Conservation (phyloP, 768 basidiomycete species). For the Leccinum imitatum region DNA sequence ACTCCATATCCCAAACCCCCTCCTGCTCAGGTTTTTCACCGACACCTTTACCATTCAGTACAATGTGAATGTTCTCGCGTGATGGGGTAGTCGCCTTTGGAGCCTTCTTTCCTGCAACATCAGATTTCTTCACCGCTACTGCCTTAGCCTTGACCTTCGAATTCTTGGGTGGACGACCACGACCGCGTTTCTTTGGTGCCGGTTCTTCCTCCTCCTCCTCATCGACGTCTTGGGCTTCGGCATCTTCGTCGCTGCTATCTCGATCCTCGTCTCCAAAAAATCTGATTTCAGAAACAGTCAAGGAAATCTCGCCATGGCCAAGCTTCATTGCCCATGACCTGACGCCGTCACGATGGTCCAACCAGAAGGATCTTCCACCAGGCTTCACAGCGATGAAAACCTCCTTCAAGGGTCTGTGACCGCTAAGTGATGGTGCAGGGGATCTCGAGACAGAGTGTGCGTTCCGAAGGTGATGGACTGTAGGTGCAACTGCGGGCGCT, state of each 20-base stretch:
- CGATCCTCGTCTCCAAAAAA: constrained; percentile 60
- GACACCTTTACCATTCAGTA: constrained; percentile 57
- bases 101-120: constrained; percentile 41
- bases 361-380: constrained; percentile 50
- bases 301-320: constrained; percentile 51
- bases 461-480: constrained; percentile 19
- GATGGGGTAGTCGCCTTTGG: constrained; percentile 40
- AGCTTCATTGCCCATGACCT: constrained; percentile 71
- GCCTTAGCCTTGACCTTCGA: constrained; percentile 34
- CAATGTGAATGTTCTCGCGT: constrained; percentile 56
- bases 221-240: constrained; percentile 43
- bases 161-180: constrained; percentile 35
- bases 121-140: constrained; percentile 32
- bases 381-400: constrained; percentile 60
- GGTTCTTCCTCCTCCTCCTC: constrained; percentile 42
- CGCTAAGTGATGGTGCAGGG: constrained; percentile 30
- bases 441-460: constrained; percentile 34
- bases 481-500: constrained; percentile 6
- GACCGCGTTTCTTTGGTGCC: constrained; percentile 42
- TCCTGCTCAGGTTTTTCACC: constrained; percentile 44
- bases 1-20: constrained; percentile 61
- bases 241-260: constrained; percentile 57
- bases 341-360: constrained; percentile 72
- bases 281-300: constrained; percentile 53
- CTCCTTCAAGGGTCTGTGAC: constrained; percentile 48